A percentile compares a stretch with the other conserved stretches of the same genome.
Conservation (phyloP, 2,329 filamentous ascomycete genomes). For the Dactylellina cionopaga region DNA sequence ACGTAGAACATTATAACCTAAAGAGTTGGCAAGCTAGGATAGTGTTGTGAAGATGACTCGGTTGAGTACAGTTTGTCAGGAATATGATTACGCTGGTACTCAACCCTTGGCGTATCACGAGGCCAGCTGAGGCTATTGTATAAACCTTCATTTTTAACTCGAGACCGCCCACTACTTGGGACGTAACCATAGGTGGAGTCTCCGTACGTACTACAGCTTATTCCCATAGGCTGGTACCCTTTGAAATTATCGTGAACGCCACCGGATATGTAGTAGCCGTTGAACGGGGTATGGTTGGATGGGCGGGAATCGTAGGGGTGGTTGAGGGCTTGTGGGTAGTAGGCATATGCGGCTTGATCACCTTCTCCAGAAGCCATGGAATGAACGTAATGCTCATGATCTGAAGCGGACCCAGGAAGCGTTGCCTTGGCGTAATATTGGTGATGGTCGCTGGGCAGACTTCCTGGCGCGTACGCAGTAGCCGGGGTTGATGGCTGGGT, state of each 20-base stretch:
- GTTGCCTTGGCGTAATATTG: slow-evolving; percentile 52
- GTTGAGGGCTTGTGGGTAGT: slow-evolving; percentile 47
- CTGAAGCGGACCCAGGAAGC: slow-evolving; percentile 14
- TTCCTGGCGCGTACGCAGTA: slow-evolving; percentile 53
- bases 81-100: slow-evolving; percentile 43
- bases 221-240: slow-evolving; percentile 44
- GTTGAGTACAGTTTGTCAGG: slow-evolving; percentile 45
- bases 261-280: slow-evolving; percentile 43
- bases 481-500: slow-evolving; percentile 63
- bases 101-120: slow-evolving; percentile 38
- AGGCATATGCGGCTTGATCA: slow-evolving; percentile 41
- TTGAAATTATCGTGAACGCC: slow-evolving; percentile 49
- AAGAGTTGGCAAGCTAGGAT: slow-evolving; percentile 42
- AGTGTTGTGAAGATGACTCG: slow-evolving; percentile 44
- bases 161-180: slow-evolving; percentile 37
- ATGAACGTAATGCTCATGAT: slow-evolving; percentile 61
- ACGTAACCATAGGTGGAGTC: slow-evolving; percentile 49
- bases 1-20: not conserved
- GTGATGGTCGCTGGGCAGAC: slow-evolving; percentile 54
- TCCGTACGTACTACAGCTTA: slow-evolving; percentile 44
- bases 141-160: slow-evolving; percentile 36
- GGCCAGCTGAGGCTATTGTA: slow-evolving; percentile 47
- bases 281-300: slow-evolving; percentile 44
- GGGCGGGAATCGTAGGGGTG: slow-evolving; percentile 39
- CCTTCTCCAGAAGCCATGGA: slow-evolving; percentile 62